phyloP scores from a whole-genome alignment of 257 asterid genomes.

The Apocynum venetum region DNA sequence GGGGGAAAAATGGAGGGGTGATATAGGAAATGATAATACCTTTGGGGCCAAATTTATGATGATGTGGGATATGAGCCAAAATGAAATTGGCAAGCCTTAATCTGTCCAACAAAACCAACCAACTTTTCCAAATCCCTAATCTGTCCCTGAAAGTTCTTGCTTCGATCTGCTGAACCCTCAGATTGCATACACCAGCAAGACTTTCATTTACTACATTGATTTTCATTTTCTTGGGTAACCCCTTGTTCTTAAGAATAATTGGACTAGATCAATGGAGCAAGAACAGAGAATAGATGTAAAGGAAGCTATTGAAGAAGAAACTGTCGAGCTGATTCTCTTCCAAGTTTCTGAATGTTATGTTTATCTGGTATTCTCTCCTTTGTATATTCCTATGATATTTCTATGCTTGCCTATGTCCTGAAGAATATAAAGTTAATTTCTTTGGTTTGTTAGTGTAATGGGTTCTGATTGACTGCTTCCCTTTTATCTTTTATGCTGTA shows the following conservation, averaged over 20 bases:
- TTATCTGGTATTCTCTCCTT: constrained; percentile 55
- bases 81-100: background rate
- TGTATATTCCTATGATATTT: background rate
- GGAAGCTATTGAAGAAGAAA: constrained; percentile 47
- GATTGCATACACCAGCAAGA: background rate
- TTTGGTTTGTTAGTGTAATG: background rate
- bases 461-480: background rate
- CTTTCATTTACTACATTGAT: background rate
- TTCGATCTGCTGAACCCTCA: background rate
- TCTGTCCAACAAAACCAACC: background rate
- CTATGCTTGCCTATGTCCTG: background rate
- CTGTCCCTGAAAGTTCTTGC: constrained; percentile 1
- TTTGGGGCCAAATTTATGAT: background rate
- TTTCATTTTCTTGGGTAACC: background rate
- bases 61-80: no score
- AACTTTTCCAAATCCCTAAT: background rate
- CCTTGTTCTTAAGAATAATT: background rate
- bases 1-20: no score
- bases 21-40: no score
- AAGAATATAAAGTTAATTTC: background rate
- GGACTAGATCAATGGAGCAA: constrained; percentile 42
- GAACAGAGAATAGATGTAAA: constrained; percentile 38
- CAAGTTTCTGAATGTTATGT: constrained; percentile 91
- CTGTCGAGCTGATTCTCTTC: constrained; percentile 63
- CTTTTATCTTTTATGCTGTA: background rate